Evolutionary conservation across 371 early-diverging fungal genomes (phyloP), one percentile per base, ranked within the genome.

Genomic region (Mucor lusitanicus): DNA sequence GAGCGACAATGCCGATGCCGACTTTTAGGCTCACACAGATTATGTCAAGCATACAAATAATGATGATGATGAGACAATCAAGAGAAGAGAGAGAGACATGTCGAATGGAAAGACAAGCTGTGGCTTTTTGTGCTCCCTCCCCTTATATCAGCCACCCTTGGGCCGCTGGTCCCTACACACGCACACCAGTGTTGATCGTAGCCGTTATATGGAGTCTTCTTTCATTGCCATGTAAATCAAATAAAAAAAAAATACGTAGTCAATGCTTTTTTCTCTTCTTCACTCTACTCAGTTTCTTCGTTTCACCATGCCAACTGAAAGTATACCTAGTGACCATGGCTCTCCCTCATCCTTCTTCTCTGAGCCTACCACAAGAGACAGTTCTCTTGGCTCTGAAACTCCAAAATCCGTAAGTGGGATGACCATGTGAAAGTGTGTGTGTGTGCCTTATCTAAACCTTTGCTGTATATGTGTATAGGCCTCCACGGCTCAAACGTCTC

Each of bases 401-500:
- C 53, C 53, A 15, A 25, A 6, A 6, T 30, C 61, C 19, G 61
- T 61, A 61, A 61, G 53, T 53, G 23, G 12, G 13, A 12, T 25
- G 12, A 23, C 21, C 21, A 40, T 40, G 40, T 40, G 40, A 40
- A 40, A 40, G 37, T 44, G n/a, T 46, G 46, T 46, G n/a, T 27
- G 3, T 25, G 53, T 53, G 4, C 27, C 53, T 50, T 25, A 11
- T 50, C 13, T 53, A 27, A 27, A 25, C 2, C 9, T 48, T 50
- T 9, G 3, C 2, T 12, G 3, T 6, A 30, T 30, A 30, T 33
- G 33, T 8, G 21, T 50, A 42, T 39, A 63, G 64, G 58, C 39
- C 3, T 60, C 69, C 39, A 50, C 69, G 30, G n/a, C 57, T 0
- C 61, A 64, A 56, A 50, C 62, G 39, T 63, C 74, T 27, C 67